Evolutionary conservation across 139 green algal species (phyloP), one percentile per base, ranked within the genome.

Genomic region (Zygnema circumcarinatum): DNA sequence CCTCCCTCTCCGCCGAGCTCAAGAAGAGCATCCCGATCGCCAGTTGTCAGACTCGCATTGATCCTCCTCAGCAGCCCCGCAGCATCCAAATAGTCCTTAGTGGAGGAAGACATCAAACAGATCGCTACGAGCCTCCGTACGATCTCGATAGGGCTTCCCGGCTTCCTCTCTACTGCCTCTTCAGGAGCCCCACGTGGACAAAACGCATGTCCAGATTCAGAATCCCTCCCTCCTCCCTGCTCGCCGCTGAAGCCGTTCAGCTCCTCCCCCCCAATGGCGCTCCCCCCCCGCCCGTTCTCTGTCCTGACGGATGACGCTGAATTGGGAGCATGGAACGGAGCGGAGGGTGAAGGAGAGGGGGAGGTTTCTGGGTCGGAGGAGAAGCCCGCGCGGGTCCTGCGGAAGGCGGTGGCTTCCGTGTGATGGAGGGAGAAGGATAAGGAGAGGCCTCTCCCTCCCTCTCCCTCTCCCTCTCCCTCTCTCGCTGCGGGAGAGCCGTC

Each of bases 31-130:
- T 40, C n/a, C 29, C 33, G 29, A 36, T 88, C 76, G 25, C n/a
- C 76, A 29, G 20, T 29, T 21, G 29, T 67, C 29, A 36, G 33
- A 1, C 47, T 36, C 76, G 39, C 56, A 56, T 33, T 88, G 47
- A 89, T 56, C 1, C 56, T 87, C 35, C 84, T 32, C 52, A 81
- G 29, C 35, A 89, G 16, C 76, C 84, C 33, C 39, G 82, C 3
- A 31, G 82, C 81, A 74, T 88, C 84, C 76, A 80, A 16, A 81
- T 53, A 81, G 32, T 81, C 74, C 33, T 81, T 53, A n/a, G n/a
- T 31, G 33, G 39, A 81, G 32, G 33, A 21, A 73, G 39, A 3
- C 74, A 69, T 39, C 33, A 53, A 1, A 53, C 74, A 47, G 31
- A 39, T 68, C 32, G n/a, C 2, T 39, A 53, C n/a, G 74, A 47